Conservation (phyloP, 495 filamentous ascomycete species). For the Tuber microsphaerosporum region DNA sequence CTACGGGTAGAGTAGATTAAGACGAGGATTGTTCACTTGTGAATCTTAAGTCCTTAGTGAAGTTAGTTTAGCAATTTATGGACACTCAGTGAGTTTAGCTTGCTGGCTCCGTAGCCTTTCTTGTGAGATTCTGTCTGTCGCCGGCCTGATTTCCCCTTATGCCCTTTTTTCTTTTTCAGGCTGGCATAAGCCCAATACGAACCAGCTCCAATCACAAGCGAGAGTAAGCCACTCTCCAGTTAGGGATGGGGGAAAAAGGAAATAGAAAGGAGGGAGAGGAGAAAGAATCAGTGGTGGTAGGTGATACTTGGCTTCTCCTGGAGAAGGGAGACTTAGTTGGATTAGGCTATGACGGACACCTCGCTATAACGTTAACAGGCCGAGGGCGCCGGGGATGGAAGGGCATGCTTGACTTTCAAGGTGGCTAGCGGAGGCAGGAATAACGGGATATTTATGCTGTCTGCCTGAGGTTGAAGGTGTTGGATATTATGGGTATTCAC, state of each 20-base stretch:
- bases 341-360: no score
- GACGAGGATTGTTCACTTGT: not conserved
- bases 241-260: no score
- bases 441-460: not conserved
- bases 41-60: not conserved
- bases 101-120: not conserved
- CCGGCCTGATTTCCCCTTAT: no score
- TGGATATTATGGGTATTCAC: no score
- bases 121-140: not conserved
- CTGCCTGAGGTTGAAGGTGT: no score
- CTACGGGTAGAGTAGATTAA: no score
- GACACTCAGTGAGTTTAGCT: not conserved
- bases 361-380: not conserved
- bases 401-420: not conserved
- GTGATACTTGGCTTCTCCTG: not conserved
- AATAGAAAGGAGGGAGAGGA: no score
- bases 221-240: no score
- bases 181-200: no score
- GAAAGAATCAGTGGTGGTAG: not conserved
- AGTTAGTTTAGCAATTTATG: not conserved
- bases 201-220: no score
- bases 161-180: no score
- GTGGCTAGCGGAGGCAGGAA: not conserved
- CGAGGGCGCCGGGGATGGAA: not conserved
- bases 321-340: no score